Base-by-base conservation (phyloP, 208 protist genomes). In the Acanthamoeba healyi region DNA sequence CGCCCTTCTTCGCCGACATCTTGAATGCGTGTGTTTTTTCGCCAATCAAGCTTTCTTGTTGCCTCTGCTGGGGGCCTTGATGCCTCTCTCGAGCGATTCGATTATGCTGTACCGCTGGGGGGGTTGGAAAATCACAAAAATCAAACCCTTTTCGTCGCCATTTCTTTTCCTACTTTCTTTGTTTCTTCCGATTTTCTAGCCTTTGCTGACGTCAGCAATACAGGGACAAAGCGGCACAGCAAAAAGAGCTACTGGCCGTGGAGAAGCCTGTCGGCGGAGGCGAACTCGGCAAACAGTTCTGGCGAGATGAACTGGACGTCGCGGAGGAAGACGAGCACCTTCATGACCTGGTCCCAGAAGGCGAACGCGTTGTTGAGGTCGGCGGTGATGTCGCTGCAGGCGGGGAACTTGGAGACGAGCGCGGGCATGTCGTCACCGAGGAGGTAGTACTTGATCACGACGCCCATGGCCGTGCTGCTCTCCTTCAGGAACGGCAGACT, bases 1-100 rank as follows among this genome's bases (percentile, higher is more conserved):
- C 95, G 32, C n/a, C 79, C 93, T 96, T 90, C 94, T 96, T 96
- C 22, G 93, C 17, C 34, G 95, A 92, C 95, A 95, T 95, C n/a
- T 92, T 92, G 42, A 67, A n/a, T 72, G 54, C 26, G 0, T 70
- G 15, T 88, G n/a, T n/a, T n/a, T n/a, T n/a, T n/a, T n/a, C 12
- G 51, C 51, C 51, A 58, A 58, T 58, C 51, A 19, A 58, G 26
- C 51, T 56, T 58, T 12, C 51, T 58, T 58, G 51, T 19, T 58
- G n/a, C n/a, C 51, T 58, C 17, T 26, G 17, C 17, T 58, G n/a
- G n/a, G n/a, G n/a, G n/a, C n/a, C n/a, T n/a, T n/a, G n/a, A n/a
- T n/a, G n/a, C n/a, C n/a, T n/a, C n/a, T n/a, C n/a, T n/a, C n/a
- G n/a, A n/a, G n/a, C n/a, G n/a, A n/a, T n/a, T n/a, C n/a, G n/a